Base-by-base conservation (phyloP, 129 eudicot genomes). In the Artemisia annua region DNA sequence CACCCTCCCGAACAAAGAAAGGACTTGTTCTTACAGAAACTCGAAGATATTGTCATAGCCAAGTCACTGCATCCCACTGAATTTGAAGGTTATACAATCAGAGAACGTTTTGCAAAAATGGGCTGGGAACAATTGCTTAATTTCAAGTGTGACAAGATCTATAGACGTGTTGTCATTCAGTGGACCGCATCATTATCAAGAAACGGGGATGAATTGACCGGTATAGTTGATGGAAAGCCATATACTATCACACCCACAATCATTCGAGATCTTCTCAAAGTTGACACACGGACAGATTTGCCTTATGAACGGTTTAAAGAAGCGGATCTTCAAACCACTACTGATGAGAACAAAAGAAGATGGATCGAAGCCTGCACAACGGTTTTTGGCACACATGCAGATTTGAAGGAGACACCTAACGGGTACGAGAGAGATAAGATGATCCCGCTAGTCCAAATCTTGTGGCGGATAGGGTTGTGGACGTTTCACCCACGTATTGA, bases 51-150 rank as follows among this genome's bases (percentile, higher is more conserved):
- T 39, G 2, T 39, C 10, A 55, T 15, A 16, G 20, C 20, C 61
- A 55, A 55, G 61, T 55, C 61, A 17, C 8, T 55, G 22, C 22
- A 65, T 43, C 70, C 70, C 1, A 66, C 70, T 1, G 32, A 43
- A 66, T 43, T 66, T 14, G 70, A 43, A 11, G 70, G 55, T 39
- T 43, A 66, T 16, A 43, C 32, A 3, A 46, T 66, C 35, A 66
- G 54, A 44, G 70, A 66, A 66, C 55, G 70, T 18, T 66, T 66
- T 66, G 7, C 12, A 16, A 46, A 17, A 30, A 66, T 66, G 70
- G 70, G 70, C 3, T 66, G 70, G 70, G 55, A 66, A 46, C 8
- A 66, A 12, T 66, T 66, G 70, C 70, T 66, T 66, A 66, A 46
- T 46, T 12, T 66, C 28, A 8, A 20, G 2, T 66, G 70, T 46